These are phyloP conservation scores for Amaranthus palmeri DNA, from an alignment of 148 eudicot species.

Conservation along the genomic window DNA sequence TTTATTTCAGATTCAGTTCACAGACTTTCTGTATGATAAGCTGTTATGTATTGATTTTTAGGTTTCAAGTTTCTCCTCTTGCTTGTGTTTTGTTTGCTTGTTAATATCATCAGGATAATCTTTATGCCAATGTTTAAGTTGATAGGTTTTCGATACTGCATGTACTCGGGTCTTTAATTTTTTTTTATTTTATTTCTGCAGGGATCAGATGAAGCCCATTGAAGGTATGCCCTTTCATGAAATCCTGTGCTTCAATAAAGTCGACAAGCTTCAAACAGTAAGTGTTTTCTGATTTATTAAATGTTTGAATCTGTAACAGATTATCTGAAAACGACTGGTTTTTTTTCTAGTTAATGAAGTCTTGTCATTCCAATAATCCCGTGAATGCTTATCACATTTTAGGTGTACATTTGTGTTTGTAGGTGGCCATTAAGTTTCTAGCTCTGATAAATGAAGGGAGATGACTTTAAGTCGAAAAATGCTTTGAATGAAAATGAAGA, in stretches of 20 bases:
- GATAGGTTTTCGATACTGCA: conserved; percentile 6
- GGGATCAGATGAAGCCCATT: conserved; percentile 61
- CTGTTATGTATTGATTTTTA: neutral
- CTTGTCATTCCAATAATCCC: neutral
- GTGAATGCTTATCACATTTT: neutral
- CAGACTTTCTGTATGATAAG: neutral
- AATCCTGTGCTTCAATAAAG: conserved; percentile 62
- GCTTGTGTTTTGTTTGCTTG: neutral
- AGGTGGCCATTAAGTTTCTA: neutral
- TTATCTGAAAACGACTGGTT: neutral
- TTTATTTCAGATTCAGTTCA: no score
- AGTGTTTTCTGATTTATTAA: conserved; percentile 23
- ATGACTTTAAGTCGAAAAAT: neutral
- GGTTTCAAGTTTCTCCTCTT: neutral
- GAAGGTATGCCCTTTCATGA: conserved; percentile 72
- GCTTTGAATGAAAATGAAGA: neutral
- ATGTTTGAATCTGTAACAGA: neutral
- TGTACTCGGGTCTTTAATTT: neutral
- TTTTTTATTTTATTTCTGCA: conserved; percentile 28
- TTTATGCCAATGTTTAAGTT: neutral
- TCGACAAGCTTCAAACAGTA: conserved; percentile 73
- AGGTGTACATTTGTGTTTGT: neutral
- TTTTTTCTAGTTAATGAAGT: neutral
- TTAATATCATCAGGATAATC: neutral
- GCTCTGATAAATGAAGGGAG: neutral